Evolutionary conservation across 371 early-diverging fungal species (phyloP).

Genomic region (Chytridiales sp.): DNA sequence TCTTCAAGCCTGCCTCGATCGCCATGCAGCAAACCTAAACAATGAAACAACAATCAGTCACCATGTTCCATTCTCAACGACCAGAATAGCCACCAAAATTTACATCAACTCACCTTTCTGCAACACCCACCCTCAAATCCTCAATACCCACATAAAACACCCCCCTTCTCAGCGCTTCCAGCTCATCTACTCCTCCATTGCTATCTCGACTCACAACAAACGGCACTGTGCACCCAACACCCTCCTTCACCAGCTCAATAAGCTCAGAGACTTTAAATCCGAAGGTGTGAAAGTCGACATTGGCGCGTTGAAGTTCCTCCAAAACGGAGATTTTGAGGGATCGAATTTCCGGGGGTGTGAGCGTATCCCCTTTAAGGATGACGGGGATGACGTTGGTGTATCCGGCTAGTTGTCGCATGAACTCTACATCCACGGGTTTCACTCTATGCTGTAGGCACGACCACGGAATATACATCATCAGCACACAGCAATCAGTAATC

Average conservation of each 20-base stretch:
- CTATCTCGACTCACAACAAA: constrained; percentile 20
- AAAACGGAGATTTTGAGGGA: constrained; percentile 54
- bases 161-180: constrained; percentile 27
- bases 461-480: neutral
- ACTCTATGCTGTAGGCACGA: constrained; percentile 51
- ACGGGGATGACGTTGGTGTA: constrained; percentile 64
- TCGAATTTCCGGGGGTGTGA: constrained; percentile 59
- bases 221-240: constrained; percentile 31
- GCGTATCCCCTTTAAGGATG: constrained; percentile 65
- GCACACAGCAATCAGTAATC: constrained; percentile 12
- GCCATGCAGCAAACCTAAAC: constrained; percentile 4
- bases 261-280: constrained; percentile 31
- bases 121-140: constrained; percentile 51
- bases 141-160: constrained; percentile 50
- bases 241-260: constrained; percentile 24
- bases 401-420: constrained; percentile 42
- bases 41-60: neutral
- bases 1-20: no score
- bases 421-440: constrained; percentile 73
- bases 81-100: neutral
- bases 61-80: neutral
- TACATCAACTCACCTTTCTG: constrained; percentile 47
- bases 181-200: constrained; percentile 23
- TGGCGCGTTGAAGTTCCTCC: constrained; percentile 47
- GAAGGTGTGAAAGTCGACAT: constrained; percentile 45